These are phyloP conservation scores for Silene uniflora DNA, from an alignment of 148 eudicot genomes.

Conservation along the genomic window DNA sequence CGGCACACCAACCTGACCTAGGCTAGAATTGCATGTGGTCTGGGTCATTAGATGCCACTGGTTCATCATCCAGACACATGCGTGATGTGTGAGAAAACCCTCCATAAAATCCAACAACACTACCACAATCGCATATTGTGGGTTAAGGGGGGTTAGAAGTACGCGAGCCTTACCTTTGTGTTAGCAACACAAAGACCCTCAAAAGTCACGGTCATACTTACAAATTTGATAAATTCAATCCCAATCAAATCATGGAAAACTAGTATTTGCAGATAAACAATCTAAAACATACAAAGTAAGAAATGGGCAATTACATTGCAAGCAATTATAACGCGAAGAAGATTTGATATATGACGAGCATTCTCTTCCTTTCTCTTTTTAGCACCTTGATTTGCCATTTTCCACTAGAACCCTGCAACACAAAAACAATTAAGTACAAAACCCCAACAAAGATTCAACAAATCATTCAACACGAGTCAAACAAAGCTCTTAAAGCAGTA, in stretches of 20 bases:
- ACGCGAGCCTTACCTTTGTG: neutral
- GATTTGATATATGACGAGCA: conserved; percentile 50
- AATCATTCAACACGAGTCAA: neutral
- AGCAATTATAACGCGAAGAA: conserved; percentile 47
- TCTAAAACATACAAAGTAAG: neutral
- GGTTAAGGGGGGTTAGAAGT: too few relatives aligned
- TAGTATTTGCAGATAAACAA: neutral
- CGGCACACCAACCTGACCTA: neutral
- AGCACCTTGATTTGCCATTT: conserved; percentile 72
- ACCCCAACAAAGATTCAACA: neutral
- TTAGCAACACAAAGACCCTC: neutral
- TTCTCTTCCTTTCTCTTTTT: conserved; percentile 67
- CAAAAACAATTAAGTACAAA: neutral
- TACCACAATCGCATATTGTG: neutral
- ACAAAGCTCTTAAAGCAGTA: neutral
- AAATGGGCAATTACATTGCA: conserved; percentile 33
- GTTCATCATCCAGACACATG: neutral
- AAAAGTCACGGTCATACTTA: too few relatives aligned
- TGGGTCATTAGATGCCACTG: neutral
- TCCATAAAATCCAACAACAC: neutral
- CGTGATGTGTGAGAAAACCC: neutral
- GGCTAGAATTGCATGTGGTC: neutral
- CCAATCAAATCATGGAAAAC: neutral
- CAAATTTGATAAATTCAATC: neutral
- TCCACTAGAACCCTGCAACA: conserved; percentile 15